A percentile compares a stretch with the other conserved stretches of the same genome.
These are phyloP conservation scores for Diaporthe citriasiana DNA, from an alignment of 2,329 filamentous ascomycete species.

Conservation along the genomic window DNA sequence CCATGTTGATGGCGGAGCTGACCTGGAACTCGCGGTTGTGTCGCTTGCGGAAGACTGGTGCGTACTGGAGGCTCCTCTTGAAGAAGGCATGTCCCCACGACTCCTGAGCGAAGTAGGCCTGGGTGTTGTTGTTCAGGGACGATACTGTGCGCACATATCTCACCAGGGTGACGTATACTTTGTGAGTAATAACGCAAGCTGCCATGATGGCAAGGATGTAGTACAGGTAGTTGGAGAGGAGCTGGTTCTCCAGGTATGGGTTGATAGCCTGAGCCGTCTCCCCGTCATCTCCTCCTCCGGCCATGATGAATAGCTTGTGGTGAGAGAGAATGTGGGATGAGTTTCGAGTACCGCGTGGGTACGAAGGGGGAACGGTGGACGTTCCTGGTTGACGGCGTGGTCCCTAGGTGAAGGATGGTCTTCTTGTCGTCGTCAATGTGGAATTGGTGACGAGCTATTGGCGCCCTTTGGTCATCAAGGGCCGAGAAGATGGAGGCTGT, in stretches of 20 bases:
- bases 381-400: slow-evolving; percentile 21
- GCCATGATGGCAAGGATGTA: slow-evolving; percentile 76
- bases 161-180: slow-evolving; percentile 70
- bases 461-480: slow-evolving; percentile 9
- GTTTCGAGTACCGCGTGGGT: slow-evolving; percentile 4
- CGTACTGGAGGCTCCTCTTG: slow-evolving; percentile 77
- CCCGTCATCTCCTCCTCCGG: slow-evolving; percentile 40
- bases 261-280: slow-evolving; percentile 48
- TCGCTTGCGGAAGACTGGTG: slow-evolving; percentile 79
- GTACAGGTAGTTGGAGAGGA: slow-evolving; percentile 72
- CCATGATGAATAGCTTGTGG: slow-evolving; percentile 37
- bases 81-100: slow-evolving; percentile 68
- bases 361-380: not conserved
- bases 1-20: slow-evolving; percentile 70
- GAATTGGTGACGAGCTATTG: no score
- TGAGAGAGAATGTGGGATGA: slow-evolving; percentile 1
- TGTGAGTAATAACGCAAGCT: slow-evolving; percentile 76
- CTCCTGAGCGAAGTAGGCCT: slow-evolving; percentile 81
- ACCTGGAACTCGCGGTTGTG: slow-evolving; percentile 81
- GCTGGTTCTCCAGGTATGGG: slow-evolving; percentile 61
- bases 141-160: slow-evolving; percentile 81
- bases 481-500: slow-evolving; percentile 19
- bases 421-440: not conserved
- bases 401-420: slow-evolving; percentile 17
- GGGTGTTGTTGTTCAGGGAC: slow-evolving; percentile 82